phyloP scores from a whole-genome alignment of 1,284 basidiomycete genomes.

The Tranzscheliella williamsii region DNA sequence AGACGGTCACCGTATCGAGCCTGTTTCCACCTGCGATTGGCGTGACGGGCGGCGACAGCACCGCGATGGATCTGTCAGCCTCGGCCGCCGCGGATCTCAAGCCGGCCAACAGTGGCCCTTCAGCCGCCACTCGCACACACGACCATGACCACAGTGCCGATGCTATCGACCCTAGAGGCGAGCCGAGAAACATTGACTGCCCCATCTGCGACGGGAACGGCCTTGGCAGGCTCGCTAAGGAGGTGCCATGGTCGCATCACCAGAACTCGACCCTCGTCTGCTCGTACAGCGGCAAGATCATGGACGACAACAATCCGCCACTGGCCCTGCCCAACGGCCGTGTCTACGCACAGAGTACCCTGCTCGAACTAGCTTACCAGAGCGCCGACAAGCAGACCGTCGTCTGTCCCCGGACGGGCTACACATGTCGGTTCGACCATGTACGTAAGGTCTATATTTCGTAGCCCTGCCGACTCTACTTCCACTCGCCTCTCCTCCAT shows the following conservation, averaged over 20 bases:
- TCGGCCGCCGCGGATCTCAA: neutral
- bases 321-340: conserved; percentile 88
- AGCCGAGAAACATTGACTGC: conserved; percentile 68
- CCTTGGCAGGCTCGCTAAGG: conserved; percentile 73
- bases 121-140: neutral
- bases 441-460: conserved; percentile 69
- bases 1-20: neutral
- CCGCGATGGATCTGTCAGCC: neutral
- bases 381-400: conserved; percentile 70
- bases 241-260: conserved; percentile 91
- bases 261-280: conserved; percentile 95
- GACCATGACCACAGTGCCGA: neutral
- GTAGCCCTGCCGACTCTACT: too few relatives aligned
- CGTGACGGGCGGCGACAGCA: neutral
- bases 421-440: conserved; percentile 69
- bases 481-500: too few relatives aligned
- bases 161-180: neutral
- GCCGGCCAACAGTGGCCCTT: neutral
- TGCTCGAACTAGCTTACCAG: conserved; percentile 79
- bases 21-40: conserved; percentile 6
- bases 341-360: conserved; percentile 83
- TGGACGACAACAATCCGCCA: conserved; percentile 89
- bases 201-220: conserved; percentile 77
- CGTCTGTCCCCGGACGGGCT: conserved; percentile 76
- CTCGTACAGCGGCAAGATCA: conserved; percentile 82